These are phyloP conservation scores for Lagenidium sp. DNA, from an alignment of 352 stramenopile species.

Conservation along the genomic window DNA sequence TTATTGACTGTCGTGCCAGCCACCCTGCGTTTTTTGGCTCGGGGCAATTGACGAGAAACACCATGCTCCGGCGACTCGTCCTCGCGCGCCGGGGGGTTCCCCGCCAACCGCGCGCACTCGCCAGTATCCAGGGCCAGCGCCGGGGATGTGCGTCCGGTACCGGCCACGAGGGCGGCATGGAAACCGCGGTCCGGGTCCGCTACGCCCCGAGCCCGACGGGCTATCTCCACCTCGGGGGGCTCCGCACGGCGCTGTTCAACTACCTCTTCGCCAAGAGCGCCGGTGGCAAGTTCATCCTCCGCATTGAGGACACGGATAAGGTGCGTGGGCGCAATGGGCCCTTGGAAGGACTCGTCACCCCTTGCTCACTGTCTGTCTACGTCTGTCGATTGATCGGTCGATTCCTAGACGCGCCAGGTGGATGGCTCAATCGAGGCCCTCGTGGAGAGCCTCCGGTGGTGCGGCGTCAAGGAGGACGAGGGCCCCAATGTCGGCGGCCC, in stretches of 20 bases:
- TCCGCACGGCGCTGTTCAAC: conserved; percentile 91
- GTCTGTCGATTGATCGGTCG: neutral
- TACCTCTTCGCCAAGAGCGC: conserved; percentile 86
- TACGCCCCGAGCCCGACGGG: conserved; percentile 89
- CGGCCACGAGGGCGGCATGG: conserved; percentile 2
- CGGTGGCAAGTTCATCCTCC: conserved; percentile 82
- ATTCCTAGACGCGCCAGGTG: conserved; percentile 68
- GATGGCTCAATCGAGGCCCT: conserved; percentile 80
- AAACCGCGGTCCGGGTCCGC: conserved; percentile 48
- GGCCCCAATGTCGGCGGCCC: conserved; percentile 86
- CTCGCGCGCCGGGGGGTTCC: no score
- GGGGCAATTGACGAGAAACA: no score
- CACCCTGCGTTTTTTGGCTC: no score
- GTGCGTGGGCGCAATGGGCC: no score
- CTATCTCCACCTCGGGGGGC: conserved; percentile 83
- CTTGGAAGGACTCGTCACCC: no score
- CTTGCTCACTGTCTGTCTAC: no score
- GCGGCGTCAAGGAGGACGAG: conserved; percentile 97
- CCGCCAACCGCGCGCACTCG: no score
- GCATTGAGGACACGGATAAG: conserved; percentile 92
- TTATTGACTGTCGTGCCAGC: no score
- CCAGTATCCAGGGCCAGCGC: no score
- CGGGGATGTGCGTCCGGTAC: neutral
- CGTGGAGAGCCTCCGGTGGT: conserved; percentile 88
- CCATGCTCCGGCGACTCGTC: no score